A percentile compares a stretch with the other conserved stretches of the same genome.
Conservation (phyloP, 192 early-diverging fungal species). For the Coemansia interrupta region DNA sequence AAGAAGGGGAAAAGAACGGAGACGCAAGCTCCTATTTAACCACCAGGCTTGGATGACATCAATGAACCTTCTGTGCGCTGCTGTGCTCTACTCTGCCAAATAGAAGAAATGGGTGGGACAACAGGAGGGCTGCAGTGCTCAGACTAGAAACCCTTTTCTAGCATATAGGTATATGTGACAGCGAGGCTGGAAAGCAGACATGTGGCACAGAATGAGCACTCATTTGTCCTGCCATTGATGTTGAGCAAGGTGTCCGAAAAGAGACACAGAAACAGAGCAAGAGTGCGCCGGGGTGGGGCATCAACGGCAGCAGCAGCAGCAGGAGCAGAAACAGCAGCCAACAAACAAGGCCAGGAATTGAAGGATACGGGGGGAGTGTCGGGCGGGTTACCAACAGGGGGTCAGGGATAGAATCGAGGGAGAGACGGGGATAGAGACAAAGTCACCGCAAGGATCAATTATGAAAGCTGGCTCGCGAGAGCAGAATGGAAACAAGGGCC, state of each 20-base stretch:
- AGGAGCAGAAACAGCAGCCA: neutral
- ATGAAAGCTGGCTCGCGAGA: conserved; percentile 1
- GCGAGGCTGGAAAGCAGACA: conserved; percentile 5
- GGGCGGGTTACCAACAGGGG: conserved; percentile 8
- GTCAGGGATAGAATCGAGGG: neutral
- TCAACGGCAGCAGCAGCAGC: neutral
- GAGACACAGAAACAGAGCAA: conserved; percentile 2
- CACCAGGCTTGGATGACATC: too few relatives aligned
- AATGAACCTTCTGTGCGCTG: too few relatives aligned
- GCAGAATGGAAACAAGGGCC: conserved; percentile 1
- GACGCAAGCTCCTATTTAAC: neutral
- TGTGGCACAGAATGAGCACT: conserved; percentile 8
- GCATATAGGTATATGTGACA: neutral
- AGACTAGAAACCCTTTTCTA: too few relatives aligned
- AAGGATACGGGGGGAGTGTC: neutral
- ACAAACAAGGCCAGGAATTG: neutral
- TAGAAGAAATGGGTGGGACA: too few relatives aligned
- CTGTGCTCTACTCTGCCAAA: too few relatives aligned
- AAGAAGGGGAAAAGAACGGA: neutral
- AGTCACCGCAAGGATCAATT: conserved; percentile 13
- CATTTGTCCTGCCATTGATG: neutral
- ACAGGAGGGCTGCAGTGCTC: too few relatives aligned
- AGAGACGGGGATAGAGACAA: neutral
- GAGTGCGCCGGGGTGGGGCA: conserved; percentile 2
- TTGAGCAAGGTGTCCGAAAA: neutral